Evolutionary conservation across 1,139 yeast species (phyloP).

Genomic region (Candida glucosophila): DNA sequence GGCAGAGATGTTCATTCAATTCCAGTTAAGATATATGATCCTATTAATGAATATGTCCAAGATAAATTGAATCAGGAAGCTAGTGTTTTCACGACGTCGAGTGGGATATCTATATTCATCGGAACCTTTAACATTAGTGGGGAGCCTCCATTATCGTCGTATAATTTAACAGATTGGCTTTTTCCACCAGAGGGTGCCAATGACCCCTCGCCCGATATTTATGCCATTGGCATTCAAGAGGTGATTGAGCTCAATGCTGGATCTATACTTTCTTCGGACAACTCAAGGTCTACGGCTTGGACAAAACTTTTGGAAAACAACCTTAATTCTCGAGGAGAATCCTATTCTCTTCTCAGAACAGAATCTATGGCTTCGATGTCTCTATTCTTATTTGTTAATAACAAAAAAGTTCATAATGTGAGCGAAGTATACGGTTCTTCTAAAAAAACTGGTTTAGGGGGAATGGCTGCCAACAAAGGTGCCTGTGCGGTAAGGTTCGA

Average conservation of each 20-base stretch:
- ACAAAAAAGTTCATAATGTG: conserved; percentile 49
- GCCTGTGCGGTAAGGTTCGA: conserved; percentile 80
- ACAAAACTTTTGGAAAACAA: conserved; percentile 48
- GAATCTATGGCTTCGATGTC: conserved; percentile 40
- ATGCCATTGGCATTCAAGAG: conserved; percentile 87
- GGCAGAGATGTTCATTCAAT: conserved; percentile 68
- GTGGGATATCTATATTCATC: conserved; percentile 56
- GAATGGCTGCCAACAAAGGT: conserved; percentile 88
- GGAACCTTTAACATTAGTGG: conserved; percentile 93
- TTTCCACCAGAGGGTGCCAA: conserved; percentile 56
- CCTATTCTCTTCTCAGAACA: conserved; percentile 31
- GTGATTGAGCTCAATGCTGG: conserved; percentile 87
- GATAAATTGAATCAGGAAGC: conserved; percentile 46
- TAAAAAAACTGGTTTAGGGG: conserved; percentile 85
- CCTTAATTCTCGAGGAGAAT: conserved; percentile 35
- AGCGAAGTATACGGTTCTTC: conserved; percentile 72
- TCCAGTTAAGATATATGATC: conserved; percentile 76
- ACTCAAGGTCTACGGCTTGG: conserved; percentile 57
- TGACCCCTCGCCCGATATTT: conserved; percentile 51
- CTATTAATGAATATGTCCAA: conserved; percentile 73
- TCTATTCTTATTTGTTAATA: conserved; percentile 25
- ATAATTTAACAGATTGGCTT: conserved; percentile 70
- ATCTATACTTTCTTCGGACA: conserved; percentile 64
- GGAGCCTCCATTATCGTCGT: conserved; percentile 34
- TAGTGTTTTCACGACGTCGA: conserved; percentile 50